Conservation (phyloP, 352 stramenopile genomes). For the Phytophthora sp. region DNA sequence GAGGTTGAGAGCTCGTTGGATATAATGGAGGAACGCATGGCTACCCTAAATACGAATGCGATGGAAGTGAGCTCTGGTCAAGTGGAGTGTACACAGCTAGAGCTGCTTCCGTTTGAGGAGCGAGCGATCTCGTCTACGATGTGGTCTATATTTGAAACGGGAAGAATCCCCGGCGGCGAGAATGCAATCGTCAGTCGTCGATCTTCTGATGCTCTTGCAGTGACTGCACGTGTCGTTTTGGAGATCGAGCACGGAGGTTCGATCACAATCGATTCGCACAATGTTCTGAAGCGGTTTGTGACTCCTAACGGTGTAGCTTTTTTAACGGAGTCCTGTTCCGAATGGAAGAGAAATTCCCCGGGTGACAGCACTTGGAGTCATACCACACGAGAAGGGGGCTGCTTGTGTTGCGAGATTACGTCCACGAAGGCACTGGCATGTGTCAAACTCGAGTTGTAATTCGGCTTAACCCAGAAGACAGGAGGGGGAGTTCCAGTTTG, state of each 20-base stretch:
- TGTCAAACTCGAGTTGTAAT: not conserved
- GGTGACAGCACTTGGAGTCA: not conserved
- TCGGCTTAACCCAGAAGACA: not conserved
- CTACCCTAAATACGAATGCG: not conserved
- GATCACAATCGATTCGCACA: conserved; percentile 4
- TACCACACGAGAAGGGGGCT: not conserved
- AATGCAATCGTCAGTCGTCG: not conserved
- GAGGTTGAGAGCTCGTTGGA: conserved; percentile 2
- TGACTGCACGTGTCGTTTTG: not conserved
- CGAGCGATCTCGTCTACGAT: not conserved
- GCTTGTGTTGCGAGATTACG: not conserved
- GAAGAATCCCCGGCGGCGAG: conserved; percentile 8
- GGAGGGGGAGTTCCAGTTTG: too few species aligned
- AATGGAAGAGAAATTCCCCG: not conserved
- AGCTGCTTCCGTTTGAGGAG: conserved; percentile 18
- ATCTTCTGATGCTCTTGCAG: conserved; percentile 4
- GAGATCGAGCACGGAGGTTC: not conserved
- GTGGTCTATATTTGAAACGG: conserved; percentile 11
- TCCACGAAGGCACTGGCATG: not conserved
- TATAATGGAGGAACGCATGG: conserved; percentile 2
- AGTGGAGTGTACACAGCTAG: conserved; percentile 1
- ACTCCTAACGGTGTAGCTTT: conserved; percentile 1
- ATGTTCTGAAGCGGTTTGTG: conserved; percentile 23
- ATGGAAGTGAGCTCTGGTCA: not conserved
- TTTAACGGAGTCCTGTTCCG: not conserved